Conservation (phyloP, 73 alveolate genomes). For the Uronychia binucleata region DNA sequence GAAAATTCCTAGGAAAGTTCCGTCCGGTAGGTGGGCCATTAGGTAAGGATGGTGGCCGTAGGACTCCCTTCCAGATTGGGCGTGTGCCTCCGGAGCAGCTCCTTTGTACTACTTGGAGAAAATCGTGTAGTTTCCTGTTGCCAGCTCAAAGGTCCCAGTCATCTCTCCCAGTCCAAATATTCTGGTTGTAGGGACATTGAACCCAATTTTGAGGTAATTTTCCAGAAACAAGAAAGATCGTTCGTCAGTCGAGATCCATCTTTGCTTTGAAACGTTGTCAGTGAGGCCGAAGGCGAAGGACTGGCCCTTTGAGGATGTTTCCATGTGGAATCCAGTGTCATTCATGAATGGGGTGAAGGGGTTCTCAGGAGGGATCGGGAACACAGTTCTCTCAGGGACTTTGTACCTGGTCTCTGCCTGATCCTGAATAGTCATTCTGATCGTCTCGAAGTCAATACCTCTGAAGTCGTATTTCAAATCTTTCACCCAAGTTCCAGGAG, state of each 20-base stretch:
- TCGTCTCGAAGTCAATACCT: background rate
- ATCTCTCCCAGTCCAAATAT: slow-evolving; percentile 82
- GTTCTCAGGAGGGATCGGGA: slow-evolving; percentile 3
- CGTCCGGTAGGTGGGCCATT: slow-evolving; percentile 55
- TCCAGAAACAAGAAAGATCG: slow-evolving; percentile 46
- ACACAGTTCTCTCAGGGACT: slow-evolving; percentile 30
- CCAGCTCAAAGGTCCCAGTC: slow-evolving; percentile 61
- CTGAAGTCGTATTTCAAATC: background rate
- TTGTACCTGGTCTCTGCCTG: slow-evolving; percentile 11
- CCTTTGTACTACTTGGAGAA: slow-evolving; percentile 71
- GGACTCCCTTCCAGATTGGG: slow-evolving; percentile 57
- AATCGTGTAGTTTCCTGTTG: slow-evolving; percentile 80
- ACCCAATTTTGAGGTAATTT: slow-evolving; percentile 57
- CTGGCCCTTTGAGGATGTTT: background rate
- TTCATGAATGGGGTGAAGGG: slow-evolving; percentile 23
- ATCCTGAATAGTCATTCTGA: slow-evolving; percentile 4
- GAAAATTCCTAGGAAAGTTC: slow-evolving; percentile 67
- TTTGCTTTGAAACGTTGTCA: slow-evolving; percentile 14
- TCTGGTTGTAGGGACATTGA: slow-evolving; percentile 46
- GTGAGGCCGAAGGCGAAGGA: slow-evolving; percentile 24
- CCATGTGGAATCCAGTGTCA: slow-evolving; percentile 28
- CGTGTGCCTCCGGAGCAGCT: slow-evolving; percentile 49
- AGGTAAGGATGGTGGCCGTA: slow-evolving; percentile 83
- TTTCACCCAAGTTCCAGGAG: background rate
- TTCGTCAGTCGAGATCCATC: slow-evolving; percentile 6